Evolutionary conservation across 441 rosid species (phyloP).

Genomic region (Gossypium trilobum): DNA sequence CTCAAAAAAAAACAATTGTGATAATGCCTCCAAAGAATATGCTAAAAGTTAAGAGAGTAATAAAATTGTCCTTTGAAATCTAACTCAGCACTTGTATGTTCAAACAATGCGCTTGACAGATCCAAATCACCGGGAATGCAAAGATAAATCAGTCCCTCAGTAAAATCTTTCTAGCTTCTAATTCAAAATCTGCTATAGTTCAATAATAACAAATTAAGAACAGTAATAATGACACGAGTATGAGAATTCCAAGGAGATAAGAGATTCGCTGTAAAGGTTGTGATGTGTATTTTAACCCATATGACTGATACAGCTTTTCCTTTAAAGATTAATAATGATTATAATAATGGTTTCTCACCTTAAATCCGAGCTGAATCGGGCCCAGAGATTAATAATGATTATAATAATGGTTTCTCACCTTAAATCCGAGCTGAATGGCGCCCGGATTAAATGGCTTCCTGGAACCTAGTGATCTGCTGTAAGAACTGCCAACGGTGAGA

Average conservation of each 20-base stretch:
- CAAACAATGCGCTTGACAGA: background rate
- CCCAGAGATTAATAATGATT: slow-evolving; percentile 14
- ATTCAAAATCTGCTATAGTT: slow-evolving; percentile 22
- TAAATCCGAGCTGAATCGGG: slow-evolving; percentile 16
- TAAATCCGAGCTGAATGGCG: slow-evolving; percentile 17
- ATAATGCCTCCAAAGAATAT: slow-evolving; percentile 19
- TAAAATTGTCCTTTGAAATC: slow-evolving; percentile 8
- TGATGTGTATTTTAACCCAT: background rate
- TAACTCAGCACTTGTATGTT: slow-evolving; percentile 16
- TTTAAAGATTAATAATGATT: background rate
- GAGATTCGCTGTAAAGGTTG: background rate
- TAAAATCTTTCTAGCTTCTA: slow-evolving; percentile 24
- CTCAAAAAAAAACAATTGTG: background rate
- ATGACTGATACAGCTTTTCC: background rate
- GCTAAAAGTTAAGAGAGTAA: slow-evolving; percentile 15
- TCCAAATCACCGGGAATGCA: slow-evolving; percentile 24
- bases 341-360: slow-evolving; percentile 34
- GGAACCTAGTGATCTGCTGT: slow-evolving; percentile 51
- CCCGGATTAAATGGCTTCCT: slow-evolving; percentile 32
- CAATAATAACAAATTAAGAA: background rate
- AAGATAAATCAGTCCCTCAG: slow-evolving; percentile 24
- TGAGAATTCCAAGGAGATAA: background rate
- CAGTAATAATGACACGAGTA: background rate
- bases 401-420: slow-evolving; percentile 34
- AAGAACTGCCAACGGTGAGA: slow-evolving; percentile 48